These are phyloP conservation scores for Neovahlkampfia damariscottae DNA, from an alignment of 78 protist genomes.

Conservation along the genomic window DNA sequence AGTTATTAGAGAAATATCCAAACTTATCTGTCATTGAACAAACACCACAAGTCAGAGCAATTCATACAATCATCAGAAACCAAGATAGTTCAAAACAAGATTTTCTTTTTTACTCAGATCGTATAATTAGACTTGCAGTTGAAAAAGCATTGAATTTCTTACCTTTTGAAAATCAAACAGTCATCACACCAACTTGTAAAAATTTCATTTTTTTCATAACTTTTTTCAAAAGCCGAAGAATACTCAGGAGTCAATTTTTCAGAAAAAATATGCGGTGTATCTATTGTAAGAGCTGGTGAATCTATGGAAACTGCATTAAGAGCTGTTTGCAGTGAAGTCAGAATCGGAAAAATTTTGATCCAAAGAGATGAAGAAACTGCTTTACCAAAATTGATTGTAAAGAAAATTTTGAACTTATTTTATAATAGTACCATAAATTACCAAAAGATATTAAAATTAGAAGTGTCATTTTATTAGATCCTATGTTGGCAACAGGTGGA, in stretches of 20 bases:
- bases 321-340: constrained; percentile 47
- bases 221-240: too few species aligned
- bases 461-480: constrained; percentile 30
- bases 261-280: constrained; percentile 55
- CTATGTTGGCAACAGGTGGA: constrained; percentile 55
- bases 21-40: not conserved
- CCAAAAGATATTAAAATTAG: constrained; percentile 5
- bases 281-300: constrained; percentile 74
- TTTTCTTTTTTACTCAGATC: constrained; percentile 47
- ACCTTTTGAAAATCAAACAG: constrained; percentile 35
- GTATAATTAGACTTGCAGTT: constrained; percentile 50
- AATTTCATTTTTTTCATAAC: too few species aligned
- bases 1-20: not conserved
- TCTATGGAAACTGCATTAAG: constrained; percentile 69
- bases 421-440: constrained; percentile 17
- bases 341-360: constrained; percentile 73
- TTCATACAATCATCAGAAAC: constrained; percentile 44
- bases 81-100: constrained; percentile 24
- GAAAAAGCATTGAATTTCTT: constrained; percentile 56
- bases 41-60: constrained; percentile 5
- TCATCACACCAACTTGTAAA: constrained; percentile 53
- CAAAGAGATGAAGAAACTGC: constrained; percentile 76
- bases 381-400: constrained; percentile 43
- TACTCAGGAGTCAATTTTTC: constrained; percentile 15
- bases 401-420: too few species aligned